Evolutionary conservation across 2,329 filamentous ascomycete species (phyloP).

Genomic region (Aspergillus sp.): DNA sequence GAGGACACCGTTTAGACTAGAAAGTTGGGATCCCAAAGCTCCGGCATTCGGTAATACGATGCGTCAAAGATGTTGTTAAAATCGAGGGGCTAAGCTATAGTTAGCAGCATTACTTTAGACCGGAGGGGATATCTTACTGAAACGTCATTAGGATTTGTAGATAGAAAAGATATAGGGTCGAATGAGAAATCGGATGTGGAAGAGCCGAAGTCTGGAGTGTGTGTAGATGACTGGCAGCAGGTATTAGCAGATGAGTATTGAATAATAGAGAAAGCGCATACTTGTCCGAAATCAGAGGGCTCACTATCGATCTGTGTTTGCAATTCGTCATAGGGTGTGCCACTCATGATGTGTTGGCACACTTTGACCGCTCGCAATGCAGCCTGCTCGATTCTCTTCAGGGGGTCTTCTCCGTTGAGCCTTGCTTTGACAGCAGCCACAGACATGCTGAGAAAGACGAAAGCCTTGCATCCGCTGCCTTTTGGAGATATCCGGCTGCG

Average conservation of each 20-base stretch:
- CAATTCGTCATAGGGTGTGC: conserved; percentile 29
- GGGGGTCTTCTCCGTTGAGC: conserved; percentile 35
- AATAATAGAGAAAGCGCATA: conserved; percentile 15
- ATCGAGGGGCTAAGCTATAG: conserved; percentile 31
- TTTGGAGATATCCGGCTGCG: conserved; percentile 31
- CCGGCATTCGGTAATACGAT: conserved; percentile 30
- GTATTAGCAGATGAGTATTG: conserved; percentile 12
- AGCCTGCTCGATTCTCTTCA: conserved; percentile 29
- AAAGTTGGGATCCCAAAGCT: conserved; percentile 34
- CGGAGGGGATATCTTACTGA: conserved; percentile 26
- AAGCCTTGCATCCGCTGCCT: conserved; percentile 36
- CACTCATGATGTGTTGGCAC: conserved; percentile 30
- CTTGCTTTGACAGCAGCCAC: conserved; percentile 39
- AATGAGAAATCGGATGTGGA: conserved; percentile 27
- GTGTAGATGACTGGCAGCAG: conserved; percentile 19
- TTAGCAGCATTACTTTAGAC: conserved; percentile 16
- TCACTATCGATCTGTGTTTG: conserved; percentile 24
- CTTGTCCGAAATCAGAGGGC: conserved; percentile 18
- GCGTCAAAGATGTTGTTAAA: conserved; percentile 37
- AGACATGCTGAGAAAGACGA: conserved; percentile 35
- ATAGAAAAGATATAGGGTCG: conserved; percentile 30
- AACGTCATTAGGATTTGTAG: conserved; percentile 28
- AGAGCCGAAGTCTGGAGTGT: conserved; percentile 21
- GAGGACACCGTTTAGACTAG: conserved; percentile 10
- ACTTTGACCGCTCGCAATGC: conserved; percentile 29